Conservation (phyloP, 306 rosid genomes). For the Elaeagnus macrophylla region DNA sequence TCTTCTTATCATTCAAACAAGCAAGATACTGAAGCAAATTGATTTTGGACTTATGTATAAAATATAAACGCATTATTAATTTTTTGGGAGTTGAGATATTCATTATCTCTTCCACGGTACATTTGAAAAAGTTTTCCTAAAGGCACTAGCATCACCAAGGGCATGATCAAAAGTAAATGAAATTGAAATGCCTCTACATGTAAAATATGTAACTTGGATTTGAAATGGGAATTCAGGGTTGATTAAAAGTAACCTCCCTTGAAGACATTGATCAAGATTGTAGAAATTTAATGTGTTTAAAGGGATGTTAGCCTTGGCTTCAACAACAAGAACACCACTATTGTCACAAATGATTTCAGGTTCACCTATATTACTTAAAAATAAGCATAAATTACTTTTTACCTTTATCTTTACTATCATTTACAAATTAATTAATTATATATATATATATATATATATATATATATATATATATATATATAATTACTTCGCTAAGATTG, state of each 20-base stretch:
- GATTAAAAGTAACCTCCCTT: slow-evolving; percentile 40
- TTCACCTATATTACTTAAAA: too few species aligned
- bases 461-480: too few species aligned
- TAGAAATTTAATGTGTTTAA: slow-evolving; percentile 42
- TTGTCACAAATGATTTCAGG: slow-evolving; percentile 74
- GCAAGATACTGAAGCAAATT: slow-evolving; percentile 51
- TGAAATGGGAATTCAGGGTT: slow-evolving; percentile 45
- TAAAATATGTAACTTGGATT: slow-evolving; percentile 54
- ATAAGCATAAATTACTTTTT: too few species aligned
- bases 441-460: too few species aligned
- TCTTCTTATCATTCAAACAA: slow-evolving; percentile 29
- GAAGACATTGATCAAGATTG: slow-evolving; percentile 45
- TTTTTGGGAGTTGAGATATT: slow-evolving; percentile 43
- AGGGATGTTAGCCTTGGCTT: slow-evolving; percentile 43
- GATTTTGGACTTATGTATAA: slow-evolving; percentile 41
- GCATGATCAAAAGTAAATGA: slow-evolving; percentile 89
- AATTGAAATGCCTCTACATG: slow-evolving; percentile 63
- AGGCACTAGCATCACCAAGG: slow-evolving; percentile 71
- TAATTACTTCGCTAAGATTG: too few species aligned
- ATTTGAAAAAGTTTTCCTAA: slow-evolving; percentile 54
- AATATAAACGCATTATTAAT: slow-evolving; percentile 53
- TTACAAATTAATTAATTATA: too few species aligned
- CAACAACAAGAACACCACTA: slow-evolving; percentile 52
- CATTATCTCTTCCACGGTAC: slow-evolving; percentile 67
- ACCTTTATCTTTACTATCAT: too few species aligned